Conservation (phyloP, 257 asterid genomes). For the Gardenia jasminoides region DNA sequence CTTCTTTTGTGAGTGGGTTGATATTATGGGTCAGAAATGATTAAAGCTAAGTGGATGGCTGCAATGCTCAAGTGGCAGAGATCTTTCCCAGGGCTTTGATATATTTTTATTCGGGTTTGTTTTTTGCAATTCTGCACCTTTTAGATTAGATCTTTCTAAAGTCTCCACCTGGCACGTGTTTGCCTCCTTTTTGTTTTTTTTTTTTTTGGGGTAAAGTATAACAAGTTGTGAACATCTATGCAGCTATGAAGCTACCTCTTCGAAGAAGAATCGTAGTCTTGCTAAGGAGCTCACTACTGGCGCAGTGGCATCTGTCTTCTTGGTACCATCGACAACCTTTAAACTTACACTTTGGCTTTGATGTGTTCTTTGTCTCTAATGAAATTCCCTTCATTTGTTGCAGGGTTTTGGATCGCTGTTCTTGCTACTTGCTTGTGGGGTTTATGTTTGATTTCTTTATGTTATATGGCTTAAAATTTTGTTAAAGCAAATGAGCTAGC, state of each 20-base stretch:
- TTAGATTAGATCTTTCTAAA: not conserved
- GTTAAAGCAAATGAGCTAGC: conserved; percentile 3
- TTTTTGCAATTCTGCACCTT: not conserved
- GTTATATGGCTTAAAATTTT: not conserved
- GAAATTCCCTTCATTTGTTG: conserved; percentile 16
- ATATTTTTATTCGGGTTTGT: not conserved
- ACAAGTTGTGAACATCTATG: conserved; percentile 15
- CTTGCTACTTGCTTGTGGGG: conserved; percentile 92
- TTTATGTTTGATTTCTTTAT: conserved; percentile 61
- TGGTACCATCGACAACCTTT: conserved; percentile 41
- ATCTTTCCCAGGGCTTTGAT: not conserved
- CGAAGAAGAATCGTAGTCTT: conserved; percentile 79
- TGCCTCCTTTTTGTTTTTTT: not conserved
- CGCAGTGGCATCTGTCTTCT: conserved; percentile 82
- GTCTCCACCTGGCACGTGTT: not conserved
- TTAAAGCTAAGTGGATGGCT: not conserved
- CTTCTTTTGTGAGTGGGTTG: not conserved
- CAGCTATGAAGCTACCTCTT: conserved; percentile 96
- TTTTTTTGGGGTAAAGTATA: not conserved
- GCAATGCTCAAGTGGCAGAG: not conserved
- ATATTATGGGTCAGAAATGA: not conserved
- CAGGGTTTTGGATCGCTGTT: conserved; percentile 98
- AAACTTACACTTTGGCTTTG: not conserved
- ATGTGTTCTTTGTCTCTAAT: conserved; percentile 7
- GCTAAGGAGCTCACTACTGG: conserved; percentile 85